Percentiles rank a stretch among this genome's conserved stretches.
phyloP scores from a whole-genome alignment of 176 grass and related monocot genomes.

The Cymbopogon citratus region DNA sequence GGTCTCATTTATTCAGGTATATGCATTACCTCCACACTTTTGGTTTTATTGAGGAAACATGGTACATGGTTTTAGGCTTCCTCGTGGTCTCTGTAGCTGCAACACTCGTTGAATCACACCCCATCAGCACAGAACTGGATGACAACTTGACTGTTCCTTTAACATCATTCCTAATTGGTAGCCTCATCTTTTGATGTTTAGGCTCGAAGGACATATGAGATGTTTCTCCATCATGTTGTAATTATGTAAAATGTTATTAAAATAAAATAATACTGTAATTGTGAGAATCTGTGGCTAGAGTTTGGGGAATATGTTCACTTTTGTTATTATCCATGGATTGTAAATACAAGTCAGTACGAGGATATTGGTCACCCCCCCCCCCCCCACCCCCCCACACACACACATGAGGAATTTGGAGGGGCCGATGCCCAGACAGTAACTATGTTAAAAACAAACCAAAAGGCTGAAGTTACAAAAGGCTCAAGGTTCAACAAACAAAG shows the following conservation, averaged over 20 bases:
- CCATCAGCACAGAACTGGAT: constrained; percentile 73
- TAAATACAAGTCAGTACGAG: background rate
- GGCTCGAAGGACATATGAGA: background rate
- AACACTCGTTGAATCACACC: constrained; percentile 62
- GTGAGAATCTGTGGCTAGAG: background rate
- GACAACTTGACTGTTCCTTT: constrained; percentile 86
- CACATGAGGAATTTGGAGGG: no score
- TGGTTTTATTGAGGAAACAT: constrained; percentile 72
- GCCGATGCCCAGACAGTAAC: no score
- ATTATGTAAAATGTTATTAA: background rate
- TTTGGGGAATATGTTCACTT: background rate
- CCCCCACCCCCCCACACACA: no score
- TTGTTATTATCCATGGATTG: background rate
- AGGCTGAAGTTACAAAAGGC: no score
- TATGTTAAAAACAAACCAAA: no score
- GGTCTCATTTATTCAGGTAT: constrained; percentile 50
- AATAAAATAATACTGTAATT: background rate
- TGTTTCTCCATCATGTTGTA: background rate
- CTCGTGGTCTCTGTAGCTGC: constrained; percentile 57
- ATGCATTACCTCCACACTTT: constrained; percentile 88
- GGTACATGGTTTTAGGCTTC: constrained; percentile 59
- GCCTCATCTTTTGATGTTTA: constrained; percentile 53
- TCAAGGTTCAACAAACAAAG: no score
- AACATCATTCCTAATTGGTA: constrained; percentile 59
- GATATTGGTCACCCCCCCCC: no score